Percentiles rank a stretch among this genome's conserved stretches.
Evolutionary conservation across 495 filamentous ascomycete species (phyloP).

Genomic region (Neurospora africana): DNA sequence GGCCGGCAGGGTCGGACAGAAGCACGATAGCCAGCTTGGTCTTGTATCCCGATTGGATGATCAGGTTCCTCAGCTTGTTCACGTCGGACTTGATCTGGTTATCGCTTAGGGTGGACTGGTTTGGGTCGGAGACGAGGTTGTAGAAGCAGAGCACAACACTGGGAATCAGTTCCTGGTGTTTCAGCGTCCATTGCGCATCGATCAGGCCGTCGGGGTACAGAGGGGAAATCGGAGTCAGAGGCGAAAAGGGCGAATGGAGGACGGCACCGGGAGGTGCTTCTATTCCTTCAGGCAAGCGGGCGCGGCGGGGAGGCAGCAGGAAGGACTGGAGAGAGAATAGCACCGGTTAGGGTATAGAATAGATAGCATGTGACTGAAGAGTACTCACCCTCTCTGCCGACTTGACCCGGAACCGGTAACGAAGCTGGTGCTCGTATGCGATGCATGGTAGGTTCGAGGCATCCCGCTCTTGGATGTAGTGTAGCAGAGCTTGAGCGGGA

Average conservation of each 20-base stretch:
- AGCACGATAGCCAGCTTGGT: conserved; percentile 67
- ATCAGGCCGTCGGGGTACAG: conserved; percentile 84
- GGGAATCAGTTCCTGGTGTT: conserved; percentile 74
- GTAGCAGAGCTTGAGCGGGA: conserved; percentile 54
- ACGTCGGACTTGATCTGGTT: conserved; percentile 86
- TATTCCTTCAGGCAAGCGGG: conserved; percentile 36
- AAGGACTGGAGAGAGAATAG: conserved; percentile 27
- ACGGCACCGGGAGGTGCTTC: conserved; percentile 34
- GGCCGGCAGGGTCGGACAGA: conserved; percentile 54
- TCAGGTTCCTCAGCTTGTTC: conserved; percentile 56
- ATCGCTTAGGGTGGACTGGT: conserved; percentile 60
- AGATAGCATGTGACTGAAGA: not conserved
- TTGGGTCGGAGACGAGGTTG: conserved; percentile 57
- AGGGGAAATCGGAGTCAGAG: conserved; percentile 65
- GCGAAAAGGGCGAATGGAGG: conserved; percentile 82
- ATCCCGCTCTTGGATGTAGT: conserved; percentile 57
- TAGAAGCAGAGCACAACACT: conserved; percentile 69
- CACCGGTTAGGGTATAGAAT: not conserved
- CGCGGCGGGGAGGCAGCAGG: conserved; percentile 41
- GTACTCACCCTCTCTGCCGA: conserved; percentile 64
- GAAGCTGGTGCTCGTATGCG: conserved; percentile 29
- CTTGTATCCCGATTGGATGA: conserved; percentile 60
- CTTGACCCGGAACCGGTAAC: conserved; percentile 53
- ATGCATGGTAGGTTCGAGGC: conserved; percentile 52
- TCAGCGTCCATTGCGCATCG: conserved; percentile 67